Evolutionary conservation across 371 early-diverging fungal species (phyloP).

Genomic region (Mucor lusitanicus): DNA sequence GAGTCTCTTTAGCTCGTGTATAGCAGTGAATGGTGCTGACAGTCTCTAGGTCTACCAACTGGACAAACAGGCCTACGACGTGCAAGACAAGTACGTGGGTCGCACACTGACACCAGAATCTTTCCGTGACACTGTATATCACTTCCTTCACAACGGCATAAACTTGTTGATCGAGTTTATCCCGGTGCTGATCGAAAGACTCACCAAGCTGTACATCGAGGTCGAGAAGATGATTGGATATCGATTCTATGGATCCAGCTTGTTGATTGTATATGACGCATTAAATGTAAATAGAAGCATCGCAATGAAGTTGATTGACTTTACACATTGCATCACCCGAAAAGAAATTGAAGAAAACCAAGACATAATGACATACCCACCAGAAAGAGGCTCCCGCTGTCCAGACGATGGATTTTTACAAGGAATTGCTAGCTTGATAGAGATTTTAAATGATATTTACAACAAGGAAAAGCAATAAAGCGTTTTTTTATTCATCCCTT

Average conservation of each 20-base stretch:
- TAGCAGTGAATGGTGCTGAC: not conserved
- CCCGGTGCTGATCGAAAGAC: conserved; percentile 70
- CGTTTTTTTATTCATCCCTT: conserved; percentile 28
- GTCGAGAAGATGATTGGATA: conserved; percentile 71
- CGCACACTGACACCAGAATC: conserved; percentile 73
- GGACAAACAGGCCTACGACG: conserved; percentile 42
- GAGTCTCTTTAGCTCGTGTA: not conserved
- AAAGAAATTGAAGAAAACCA: conserved; percentile 23
- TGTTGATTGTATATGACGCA: conserved; percentile 57
- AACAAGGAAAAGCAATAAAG: conserved; percentile 23
- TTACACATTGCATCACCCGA: conserved; percentile 73
- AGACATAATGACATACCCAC: conserved; percentile 55
- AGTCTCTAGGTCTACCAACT: conserved; percentile 14
- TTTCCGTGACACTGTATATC: conserved; percentile 70
- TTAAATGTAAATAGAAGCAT: conserved; percentile 28
- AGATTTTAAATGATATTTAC: conserved; percentile 54
- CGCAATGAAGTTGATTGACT: conserved; percentile 86
- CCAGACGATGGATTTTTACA: conserved; percentile 72
- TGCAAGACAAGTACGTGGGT: conserved; percentile 91
- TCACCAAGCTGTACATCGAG: conserved; percentile 65
- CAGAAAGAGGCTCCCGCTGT: conserved; percentile 47
- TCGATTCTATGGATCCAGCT: conserved; percentile 88
- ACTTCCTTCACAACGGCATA: conserved; percentile 77
- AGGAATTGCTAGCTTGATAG: conserved; percentile 65
- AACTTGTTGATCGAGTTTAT: conserved; percentile 67